Evolutionary conservation across 2,329 filamentous ascomycete species (phyloP).

Genomic region (Penicillium sp.): DNA sequence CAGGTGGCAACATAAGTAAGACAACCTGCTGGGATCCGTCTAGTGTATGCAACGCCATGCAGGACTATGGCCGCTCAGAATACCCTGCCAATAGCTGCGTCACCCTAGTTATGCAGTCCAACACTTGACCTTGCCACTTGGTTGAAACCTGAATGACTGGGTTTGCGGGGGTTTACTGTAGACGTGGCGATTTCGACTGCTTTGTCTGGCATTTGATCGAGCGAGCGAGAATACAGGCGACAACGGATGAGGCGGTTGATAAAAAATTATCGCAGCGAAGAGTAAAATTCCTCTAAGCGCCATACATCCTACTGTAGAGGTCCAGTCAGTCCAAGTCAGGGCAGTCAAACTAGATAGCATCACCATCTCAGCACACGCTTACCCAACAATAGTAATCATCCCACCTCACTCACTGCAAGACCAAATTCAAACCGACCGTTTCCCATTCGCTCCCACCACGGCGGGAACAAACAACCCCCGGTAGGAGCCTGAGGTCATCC

Average conservation of each 20-base stretch:
- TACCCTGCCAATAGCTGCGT: neutral
- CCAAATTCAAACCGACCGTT: neutral
- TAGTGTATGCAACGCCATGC: neutral
- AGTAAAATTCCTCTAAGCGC: no score
- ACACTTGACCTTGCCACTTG: neutral
- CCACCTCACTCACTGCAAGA: neutral
- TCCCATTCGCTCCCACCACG: neutral
- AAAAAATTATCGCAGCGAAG: no score
- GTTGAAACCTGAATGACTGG: neutral
- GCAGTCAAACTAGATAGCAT: no score
- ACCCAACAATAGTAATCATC: neutral
- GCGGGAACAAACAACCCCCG: neutral
- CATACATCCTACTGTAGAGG: no score
- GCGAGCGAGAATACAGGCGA: neutral
- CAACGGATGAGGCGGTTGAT: neutral
- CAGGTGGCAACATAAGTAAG: slow-evolving; percentile 1
- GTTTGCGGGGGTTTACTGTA: neutral
- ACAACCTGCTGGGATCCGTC: neutral
- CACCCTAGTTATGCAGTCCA: neutral
- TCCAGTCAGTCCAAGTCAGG: no score
- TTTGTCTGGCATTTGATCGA: neutral
- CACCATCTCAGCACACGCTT: neutral
- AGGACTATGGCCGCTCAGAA: neutral
- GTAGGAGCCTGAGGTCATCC: neutral
- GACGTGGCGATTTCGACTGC: neutral